These are phyloP conservation scores for Malassezia psittaci DNA, from an alignment of 1,284 basidiomycete species.

Conservation along the genomic window DNA sequence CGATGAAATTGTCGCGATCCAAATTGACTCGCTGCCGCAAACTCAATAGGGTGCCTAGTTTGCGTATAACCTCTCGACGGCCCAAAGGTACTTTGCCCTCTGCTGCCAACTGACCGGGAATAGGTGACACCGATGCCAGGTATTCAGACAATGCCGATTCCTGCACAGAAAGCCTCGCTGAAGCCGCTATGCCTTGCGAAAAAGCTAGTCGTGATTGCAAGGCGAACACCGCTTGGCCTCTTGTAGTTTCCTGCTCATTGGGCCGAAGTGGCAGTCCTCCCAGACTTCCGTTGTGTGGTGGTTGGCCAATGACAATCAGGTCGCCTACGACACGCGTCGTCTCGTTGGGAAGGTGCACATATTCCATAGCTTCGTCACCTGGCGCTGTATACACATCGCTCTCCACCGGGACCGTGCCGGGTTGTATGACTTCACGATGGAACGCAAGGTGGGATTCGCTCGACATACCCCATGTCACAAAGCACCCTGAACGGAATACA, in stretches of 20 bases:
- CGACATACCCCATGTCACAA: constrained; percentile 42
- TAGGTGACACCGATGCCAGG: constrained; percentile 24
- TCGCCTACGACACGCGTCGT: constrained; percentile 40
- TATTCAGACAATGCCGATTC: constrained; percentile 32
- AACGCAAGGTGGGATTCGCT: constrained; percentile 31
- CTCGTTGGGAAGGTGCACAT: constrained; percentile 27
- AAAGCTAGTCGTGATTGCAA: constrained; percentile 38
- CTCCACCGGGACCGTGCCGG: constrained; percentile 25
- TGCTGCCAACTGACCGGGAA: constrained; percentile 30
- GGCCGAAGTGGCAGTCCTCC: background rate
- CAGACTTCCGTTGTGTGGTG: constrained; percentile 17
- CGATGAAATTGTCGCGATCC: constrained; percentile 41
- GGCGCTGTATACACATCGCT: constrained; percentile 23
- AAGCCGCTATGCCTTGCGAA: constrained; percentile 41
- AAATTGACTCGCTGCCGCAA: constrained; percentile 38
- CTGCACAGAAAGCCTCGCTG: constrained; percentile 39
- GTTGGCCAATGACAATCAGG: constrained; percentile 39
- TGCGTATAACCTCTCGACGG: constrained; percentile 37
- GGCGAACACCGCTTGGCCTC: constrained; percentile 17
- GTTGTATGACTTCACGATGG: constrained; percentile 28
- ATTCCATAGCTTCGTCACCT: constrained; percentile 46
- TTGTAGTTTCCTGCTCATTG: background rate
- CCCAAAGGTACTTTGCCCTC: constrained; percentile 36
- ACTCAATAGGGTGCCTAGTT: constrained; percentile 39
- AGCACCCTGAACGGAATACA: constrained; percentile 39